phyloP scores from a whole-genome alignment of 495 filamentous ascomycete genomes.

The Daldinia caldariorum region DNA sequence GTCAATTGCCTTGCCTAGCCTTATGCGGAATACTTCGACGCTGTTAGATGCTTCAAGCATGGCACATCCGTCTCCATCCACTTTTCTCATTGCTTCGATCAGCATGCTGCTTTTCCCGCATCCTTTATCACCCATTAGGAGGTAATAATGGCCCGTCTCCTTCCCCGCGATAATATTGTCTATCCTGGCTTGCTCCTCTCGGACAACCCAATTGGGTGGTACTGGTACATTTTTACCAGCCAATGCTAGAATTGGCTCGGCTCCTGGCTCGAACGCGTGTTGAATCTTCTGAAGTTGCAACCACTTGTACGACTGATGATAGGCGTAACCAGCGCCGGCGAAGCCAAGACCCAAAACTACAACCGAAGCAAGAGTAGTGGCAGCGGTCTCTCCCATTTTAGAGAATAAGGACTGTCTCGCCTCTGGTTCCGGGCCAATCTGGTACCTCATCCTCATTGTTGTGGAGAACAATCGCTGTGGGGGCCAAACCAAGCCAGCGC shows the following conservation, averaged over 20 bases:
- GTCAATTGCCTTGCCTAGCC: constrained; percentile 91
- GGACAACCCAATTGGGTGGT: constrained; percentile 73
- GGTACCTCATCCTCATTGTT: constrained; percentile 23
- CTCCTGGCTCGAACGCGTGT: constrained; percentile 87
- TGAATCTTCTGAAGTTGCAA: constrained; percentile 89
- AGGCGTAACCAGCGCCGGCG: constrained; percentile 81
- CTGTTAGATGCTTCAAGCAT: constrained; percentile 98
- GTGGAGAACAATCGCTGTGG: constrained; percentile 40
- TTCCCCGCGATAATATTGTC: constrained; percentile 79
- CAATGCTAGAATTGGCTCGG: constrained; percentile 86
- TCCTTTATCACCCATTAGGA: constrained; percentile 96
- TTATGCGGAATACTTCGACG: constrained; percentile 91
- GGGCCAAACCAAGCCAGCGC: constrained; percentile 28
- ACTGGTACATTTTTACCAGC: constrained; percentile 68
- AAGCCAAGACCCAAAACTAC: constrained; percentile 75
- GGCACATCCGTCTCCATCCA: constrained; percentile 83
- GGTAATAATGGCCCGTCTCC: constrained; percentile 81
- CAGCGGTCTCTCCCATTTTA: constrained; percentile 86
- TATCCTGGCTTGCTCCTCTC: constrained; percentile 81
- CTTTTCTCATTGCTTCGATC: constrained; percentile 90
- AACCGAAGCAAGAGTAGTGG: constrained; percentile 88
- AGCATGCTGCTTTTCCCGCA: constrained; percentile 97
- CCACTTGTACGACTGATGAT: constrained; percentile 91
- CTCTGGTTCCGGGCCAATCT: constrained; percentile 44
- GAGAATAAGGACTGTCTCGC: constrained; percentile 53